phyloP scores from a whole-genome alignment of 768 basidiomycete genomes.

The Hericium erinaceus region DNA sequence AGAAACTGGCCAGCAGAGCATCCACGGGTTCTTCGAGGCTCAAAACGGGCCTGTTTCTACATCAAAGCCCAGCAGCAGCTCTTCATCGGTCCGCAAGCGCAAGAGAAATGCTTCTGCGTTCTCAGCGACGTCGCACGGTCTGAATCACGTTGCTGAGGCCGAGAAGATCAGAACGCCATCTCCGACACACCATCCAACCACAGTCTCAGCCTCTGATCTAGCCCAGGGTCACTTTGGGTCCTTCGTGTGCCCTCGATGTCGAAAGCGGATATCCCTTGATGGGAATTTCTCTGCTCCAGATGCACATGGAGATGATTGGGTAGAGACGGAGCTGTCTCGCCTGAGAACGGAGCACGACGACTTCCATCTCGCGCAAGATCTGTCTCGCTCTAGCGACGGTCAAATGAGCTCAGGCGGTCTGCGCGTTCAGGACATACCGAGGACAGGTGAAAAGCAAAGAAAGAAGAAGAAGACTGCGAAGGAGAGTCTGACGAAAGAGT shows the following conservation, averaged over 20 bases:
- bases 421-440: constrained; percentile 8
- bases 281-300: constrained; percentile 8
- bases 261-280: neutral
- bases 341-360: constrained; percentile 72
- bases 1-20: constrained; percentile 75
- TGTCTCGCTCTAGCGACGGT: constrained; percentile 34
- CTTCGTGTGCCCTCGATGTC: neutral
- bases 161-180: neutral
- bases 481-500: constrained; percentile 20
- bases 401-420: constrained; percentile 13
- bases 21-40: constrained; percentile 74
- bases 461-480: constrained; percentile 20
- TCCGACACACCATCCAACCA: neutral
- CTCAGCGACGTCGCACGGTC: neutral
- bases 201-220: neutral
- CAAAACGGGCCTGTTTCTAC: constrained; percentile 15
- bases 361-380: constrained; percentile 79
- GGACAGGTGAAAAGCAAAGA: constrained; percentile 10
- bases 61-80: neutral
- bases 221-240: neutral
- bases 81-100: constrained; percentile 27
- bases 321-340: constrained; percentile 22
- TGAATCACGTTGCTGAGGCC: neutral
- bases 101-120: neutral
- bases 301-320: constrained; percentile 19